These are phyloP conservation scores for Diplodia sapinea DNA, from an alignment of 2,329 filamentous ascomycete genomes.

Conservation along the genomic window DNA sequence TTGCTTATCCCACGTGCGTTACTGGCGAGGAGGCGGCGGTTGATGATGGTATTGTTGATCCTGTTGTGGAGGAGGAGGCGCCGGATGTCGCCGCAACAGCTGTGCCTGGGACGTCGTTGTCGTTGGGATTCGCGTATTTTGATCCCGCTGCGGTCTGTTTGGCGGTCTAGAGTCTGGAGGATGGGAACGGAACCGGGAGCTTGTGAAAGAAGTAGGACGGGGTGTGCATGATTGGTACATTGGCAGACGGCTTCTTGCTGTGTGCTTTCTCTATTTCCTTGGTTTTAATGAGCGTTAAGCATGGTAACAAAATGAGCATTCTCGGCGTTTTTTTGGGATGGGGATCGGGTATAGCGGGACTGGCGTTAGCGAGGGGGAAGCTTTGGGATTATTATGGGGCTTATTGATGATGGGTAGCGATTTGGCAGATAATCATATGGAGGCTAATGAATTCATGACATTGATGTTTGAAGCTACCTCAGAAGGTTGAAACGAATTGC, in stretches of 20 bases:
- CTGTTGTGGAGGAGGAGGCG: neutral
- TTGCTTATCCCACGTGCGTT: neutral
- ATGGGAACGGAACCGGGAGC: neutral
- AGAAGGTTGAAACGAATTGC: too few relatives aligned
- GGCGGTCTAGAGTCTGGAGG: neutral
- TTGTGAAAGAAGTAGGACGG: neutral
- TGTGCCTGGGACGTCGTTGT: neutral
- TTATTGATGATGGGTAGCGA: too few relatives aligned
- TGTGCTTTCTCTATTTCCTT: neutral
- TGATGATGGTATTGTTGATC: neutral
- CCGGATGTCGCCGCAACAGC: neutral
- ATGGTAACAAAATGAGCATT: neutral
- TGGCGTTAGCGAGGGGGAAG: too few relatives aligned
- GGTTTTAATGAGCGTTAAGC: neutral
- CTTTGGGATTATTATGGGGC: too few relatives aligned
- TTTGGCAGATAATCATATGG: too few relatives aligned
- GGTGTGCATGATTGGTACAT: neutral
- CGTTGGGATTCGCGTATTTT: neutral
- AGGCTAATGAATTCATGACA: too few relatives aligned
- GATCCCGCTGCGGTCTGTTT: neutral
- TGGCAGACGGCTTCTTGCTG: neutral
- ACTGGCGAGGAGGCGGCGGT: neutral
- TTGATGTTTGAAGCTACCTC: too few relatives aligned
- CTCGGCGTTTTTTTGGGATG: neutral
- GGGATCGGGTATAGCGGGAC: neutral